Evolutionary conservation across 164 flowering plant species (phyloP), one percentile per base, ranked within the genome.

Genomic region (Litsea cubeba): DNA sequence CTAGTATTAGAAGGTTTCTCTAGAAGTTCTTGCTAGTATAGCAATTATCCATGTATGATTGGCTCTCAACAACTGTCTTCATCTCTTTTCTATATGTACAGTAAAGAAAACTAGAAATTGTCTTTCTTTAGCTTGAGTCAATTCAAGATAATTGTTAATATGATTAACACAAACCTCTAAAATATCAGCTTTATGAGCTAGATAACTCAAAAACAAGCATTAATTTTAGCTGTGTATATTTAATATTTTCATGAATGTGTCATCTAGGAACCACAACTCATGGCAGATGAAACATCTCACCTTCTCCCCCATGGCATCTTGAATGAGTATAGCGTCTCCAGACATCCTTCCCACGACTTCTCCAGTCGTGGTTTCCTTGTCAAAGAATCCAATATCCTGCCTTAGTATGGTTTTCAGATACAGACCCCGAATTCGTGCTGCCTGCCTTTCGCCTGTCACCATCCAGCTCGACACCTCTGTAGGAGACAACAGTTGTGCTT

Each of bases 251-350:
- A 14, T 18, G n/a, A 28, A 18, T 7, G 25, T 24, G 24, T 22
- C 24, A 8, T 50, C 17, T 18, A 3, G 8, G n/a, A 22, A 20
- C 23, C 23, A 18, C 23, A 25, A 2, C 5, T 24, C 32, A 10
- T 54, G 5, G n/a, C 60, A 68, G 49, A 28, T 22, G 26, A 28
- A 62, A 62, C 4, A 60, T 40, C 12, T 4, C 46, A 87, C 89
- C 87, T 83, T 87, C 74, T 87, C 91, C 0, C 91, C 90, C 87
- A 88, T 85, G 77, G 91, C 88, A n/a, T 88, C 89, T 79, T 88
- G 94, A 57, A 89, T 87, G 73, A 89, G 89, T 67, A 86, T 67
- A 17, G 94, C 86, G 49, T 89, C 94, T 2, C 91, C 91, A 0
- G 91, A 87, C 94, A 89, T 89, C 65, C 90, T 84, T 22, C 84